These are phyloP conservation scores for Clathrus columnatus DNA, from an alignment of 768 basidiomycete genomes.

Conservation along the genomic window DNA sequence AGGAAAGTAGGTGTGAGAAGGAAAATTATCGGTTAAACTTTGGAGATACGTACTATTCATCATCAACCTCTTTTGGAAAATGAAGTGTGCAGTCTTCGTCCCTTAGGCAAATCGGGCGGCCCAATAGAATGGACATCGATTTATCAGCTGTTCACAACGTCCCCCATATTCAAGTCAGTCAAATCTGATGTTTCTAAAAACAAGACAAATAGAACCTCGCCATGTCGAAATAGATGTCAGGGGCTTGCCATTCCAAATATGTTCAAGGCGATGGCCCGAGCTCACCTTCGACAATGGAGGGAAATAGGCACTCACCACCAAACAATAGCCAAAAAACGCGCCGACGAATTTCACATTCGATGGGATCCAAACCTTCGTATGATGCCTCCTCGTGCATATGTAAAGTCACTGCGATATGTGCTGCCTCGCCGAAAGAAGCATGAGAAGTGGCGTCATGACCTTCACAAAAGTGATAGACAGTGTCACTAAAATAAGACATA, in stretches of 20 bases:
- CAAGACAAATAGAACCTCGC: background rate
- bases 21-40: slow-evolving; percentile 22
- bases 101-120: slow-evolving; percentile 75
- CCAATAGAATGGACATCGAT: slow-evolving; percentile 79
- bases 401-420: slow-evolving; percentile 72
- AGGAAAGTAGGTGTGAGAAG: slow-evolving; percentile 15
- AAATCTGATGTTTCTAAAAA: background rate
- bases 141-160: slow-evolving; percentile 67
- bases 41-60: slow-evolving; percentile 66
- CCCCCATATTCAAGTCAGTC: background rate
- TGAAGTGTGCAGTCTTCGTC: slow-evolving; percentile 89
- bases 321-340: slow-evolving; percentile 86
- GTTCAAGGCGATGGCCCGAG: background rate
- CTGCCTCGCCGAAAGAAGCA: slow-evolving; percentile 81
- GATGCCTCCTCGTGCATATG: slow-evolving; percentile 82
- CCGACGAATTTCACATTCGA: slow-evolving; percentile 82
- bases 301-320: slow-evolving; percentile 47
- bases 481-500: slow-evolving; percentile 43
- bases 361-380: slow-evolving; percentile 74
- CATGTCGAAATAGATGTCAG: background rate
- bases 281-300: background rate
- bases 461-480: slow-evolving; percentile 81
- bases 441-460: slow-evolving; percentile 83
- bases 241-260: background rate
- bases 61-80: slow-evolving; percentile 82